phyloP scores from a whole-genome alignment of 352 stramenopile genomes.

The Globisporangium okanoganense region DNA sequence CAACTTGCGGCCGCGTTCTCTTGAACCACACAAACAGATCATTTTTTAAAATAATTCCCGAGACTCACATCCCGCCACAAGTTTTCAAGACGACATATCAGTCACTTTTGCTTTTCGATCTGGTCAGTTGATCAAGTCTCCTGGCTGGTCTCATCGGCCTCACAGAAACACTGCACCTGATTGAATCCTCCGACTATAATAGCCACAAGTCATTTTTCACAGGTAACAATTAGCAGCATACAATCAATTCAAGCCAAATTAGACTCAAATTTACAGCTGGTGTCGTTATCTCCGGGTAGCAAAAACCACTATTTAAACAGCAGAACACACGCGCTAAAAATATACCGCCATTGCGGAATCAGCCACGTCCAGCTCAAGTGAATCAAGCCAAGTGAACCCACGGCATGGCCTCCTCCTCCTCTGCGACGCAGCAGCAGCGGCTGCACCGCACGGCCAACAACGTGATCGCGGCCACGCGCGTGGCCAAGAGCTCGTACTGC shows the following conservation, averaged over 20 bases:
- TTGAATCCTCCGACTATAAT: background rate
- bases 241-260: no score
- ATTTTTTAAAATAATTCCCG: no score
- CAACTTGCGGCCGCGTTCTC: no score
- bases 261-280: no score
- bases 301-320: no score
- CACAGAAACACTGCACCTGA: background rate
- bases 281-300: no score
- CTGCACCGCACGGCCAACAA: constrained; percentile 29
- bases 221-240: no score
- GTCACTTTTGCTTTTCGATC: background rate
- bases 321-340: no score
- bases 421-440: background rate
- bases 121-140: background rate
- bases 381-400: no score
- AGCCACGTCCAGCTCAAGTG: background rate
- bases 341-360: background rate
- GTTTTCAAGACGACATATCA: background rate
- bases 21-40: no score
- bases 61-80: background rate
- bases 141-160: background rate
- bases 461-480: constrained; percentile 40
- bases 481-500: constrained; percentile 61
- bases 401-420: background rate
- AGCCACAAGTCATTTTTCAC: background rate